phyloP scores from a whole-genome alignment of 495 filamentous ascomycete species.

The Penicillium robsamsonii region DNA sequence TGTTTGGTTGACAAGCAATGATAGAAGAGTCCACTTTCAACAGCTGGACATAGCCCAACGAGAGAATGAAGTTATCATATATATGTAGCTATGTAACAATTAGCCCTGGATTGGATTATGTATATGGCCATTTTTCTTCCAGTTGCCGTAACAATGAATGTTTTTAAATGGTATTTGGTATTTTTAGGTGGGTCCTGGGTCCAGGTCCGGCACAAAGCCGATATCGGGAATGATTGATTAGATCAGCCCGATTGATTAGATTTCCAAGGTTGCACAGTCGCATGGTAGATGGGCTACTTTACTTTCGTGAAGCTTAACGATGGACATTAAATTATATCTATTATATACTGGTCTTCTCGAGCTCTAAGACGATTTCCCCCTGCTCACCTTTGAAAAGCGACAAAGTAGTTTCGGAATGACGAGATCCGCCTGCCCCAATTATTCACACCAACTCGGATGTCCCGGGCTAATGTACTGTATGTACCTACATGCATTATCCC shows the following conservation, averaged over 20 bases:
- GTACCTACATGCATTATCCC: neutral
- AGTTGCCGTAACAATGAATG: neutral
- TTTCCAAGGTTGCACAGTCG: neutral
- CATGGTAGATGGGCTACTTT: neutral
- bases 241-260: slow-evolving; percentile 16
- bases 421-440: neutral
- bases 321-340: neutral
- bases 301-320: neutral
- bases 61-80: neutral
- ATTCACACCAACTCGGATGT: neutral
- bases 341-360: neutral
- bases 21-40: neutral
- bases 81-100: neutral
- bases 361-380: slow-evolving; percentile 2
- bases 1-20: neutral
- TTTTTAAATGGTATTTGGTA: neutral
- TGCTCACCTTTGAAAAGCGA: neutral
- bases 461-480: neutral
- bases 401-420: neutral
- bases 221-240: slow-evolving; percentile 15
- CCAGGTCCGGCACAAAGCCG: neutral
- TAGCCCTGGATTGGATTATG: neutral
- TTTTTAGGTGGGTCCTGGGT: neutral
- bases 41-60: neutral
- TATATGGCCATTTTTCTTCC: neutral